Conservation (phyloP, 1,284 basidiomycete genomes). For the Mycena citricolor region DNA sequence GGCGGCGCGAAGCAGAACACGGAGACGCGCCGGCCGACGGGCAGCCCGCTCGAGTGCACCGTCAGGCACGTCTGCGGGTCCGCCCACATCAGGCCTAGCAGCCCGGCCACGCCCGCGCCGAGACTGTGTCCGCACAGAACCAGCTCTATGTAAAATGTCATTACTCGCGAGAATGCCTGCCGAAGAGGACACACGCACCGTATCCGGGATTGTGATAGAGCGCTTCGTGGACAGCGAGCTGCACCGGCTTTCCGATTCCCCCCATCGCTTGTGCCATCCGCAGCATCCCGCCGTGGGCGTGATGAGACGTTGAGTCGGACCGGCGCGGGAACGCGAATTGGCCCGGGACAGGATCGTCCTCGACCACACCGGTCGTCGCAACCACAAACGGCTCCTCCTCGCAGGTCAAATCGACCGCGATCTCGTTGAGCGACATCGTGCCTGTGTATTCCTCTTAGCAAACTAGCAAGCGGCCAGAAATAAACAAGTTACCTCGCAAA, state of each 20-base stretch:
- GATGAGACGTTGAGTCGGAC: constrained; percentile 38
- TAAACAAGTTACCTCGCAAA: constrained; percentile 52
- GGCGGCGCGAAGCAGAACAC: constrained; percentile 83
- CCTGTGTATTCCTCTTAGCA: constrained; percentile 36
- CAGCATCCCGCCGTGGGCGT: constrained; percentile 79
- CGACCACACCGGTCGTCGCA: constrained; percentile 35
- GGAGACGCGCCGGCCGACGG: constrained; percentile 62
- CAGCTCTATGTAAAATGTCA: constrained; percentile 46
- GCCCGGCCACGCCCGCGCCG: constrained; percentile 80
- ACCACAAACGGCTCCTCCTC: constrained; percentile 68
- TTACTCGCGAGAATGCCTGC: neutral
- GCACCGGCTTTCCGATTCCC: constrained; percentile 71
- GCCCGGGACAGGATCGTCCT: constrained; percentile 32
- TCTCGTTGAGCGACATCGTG: constrained; percentile 82
- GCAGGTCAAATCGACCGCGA: constrained; percentile 81
- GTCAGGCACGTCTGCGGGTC: constrained; percentile 76
- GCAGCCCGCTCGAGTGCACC: constrained; percentile 68
- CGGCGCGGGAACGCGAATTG: constrained; percentile 25
- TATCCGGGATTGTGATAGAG: constrained; percentile 68
- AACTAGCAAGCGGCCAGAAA: constrained; percentile 1
- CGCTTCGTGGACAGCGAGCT: constrained; percentile 71
- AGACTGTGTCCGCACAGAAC: constrained; percentile 84
- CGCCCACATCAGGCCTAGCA: constrained; percentile 87
- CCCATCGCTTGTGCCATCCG: constrained; percentile 81
- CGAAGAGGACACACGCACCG: constrained; percentile 41